These are phyloP conservation scores for Wickerhamiella slavikovae DNA, from an alignment of 805 yeast genomes.

Conservation along the genomic window DNA sequence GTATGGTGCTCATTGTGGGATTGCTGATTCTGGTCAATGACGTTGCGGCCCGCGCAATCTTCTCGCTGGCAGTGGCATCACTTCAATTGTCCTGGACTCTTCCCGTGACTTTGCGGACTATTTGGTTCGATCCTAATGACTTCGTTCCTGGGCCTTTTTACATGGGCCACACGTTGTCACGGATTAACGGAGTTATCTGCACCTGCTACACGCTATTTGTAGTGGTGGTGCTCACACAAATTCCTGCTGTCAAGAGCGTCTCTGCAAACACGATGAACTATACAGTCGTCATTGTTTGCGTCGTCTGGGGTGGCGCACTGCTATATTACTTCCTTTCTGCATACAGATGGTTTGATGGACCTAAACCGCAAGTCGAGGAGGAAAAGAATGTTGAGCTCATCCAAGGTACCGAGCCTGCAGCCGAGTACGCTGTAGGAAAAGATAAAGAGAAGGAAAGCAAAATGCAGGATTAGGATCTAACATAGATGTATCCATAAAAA, in stretches of 20 bases:
- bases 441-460: no score
- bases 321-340: constrained; percentile 33
- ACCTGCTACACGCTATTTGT: constrained; percentile 30
- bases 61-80: constrained; percentile 40
- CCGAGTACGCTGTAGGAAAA: no score
- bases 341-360: constrained; percentile 29
- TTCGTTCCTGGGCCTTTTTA: constrained; percentile 50
- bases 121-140: constrained; percentile 26
- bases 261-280: constrained; percentile 39
- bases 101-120: constrained; percentile 36
- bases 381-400: no score
- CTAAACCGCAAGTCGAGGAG: no score
- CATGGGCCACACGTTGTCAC: constrained; percentile 30
- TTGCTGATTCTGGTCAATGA: constrained; percentile 33
- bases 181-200: constrained; percentile 26
- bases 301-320: constrained; percentile 34
- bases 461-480: no score
- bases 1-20: constrained; percentile 42
- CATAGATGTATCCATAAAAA: no score
- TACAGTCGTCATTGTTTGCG: constrained; percentile 41
- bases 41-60: constrained; percentile 41
- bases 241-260: constrained; percentile 28
- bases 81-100: constrained; percentile 39
- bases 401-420: no score
- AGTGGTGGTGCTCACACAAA: constrained; percentile 32